Conservation (phyloP, 441 rosid species). For the Erodium trifolium region DNA sequence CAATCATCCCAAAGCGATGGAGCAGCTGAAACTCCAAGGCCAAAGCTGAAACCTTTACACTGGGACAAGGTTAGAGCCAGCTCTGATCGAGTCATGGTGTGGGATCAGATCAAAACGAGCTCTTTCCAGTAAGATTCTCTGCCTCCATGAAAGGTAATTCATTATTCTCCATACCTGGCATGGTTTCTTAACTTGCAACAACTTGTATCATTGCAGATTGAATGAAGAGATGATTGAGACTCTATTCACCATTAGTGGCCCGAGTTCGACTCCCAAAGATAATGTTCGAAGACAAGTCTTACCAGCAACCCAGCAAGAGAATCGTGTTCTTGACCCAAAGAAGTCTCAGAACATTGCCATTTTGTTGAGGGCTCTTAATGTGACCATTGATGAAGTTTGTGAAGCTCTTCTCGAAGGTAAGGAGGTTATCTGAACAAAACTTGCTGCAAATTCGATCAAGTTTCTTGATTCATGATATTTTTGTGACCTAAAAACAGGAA, state of each 20-base stretch:
- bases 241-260: constrained; percentile 70
- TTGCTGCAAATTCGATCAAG: too few relatives aligned
- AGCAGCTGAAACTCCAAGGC: constrained; percentile 29
- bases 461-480: too few relatives aligned
- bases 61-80: constrained; percentile 98
- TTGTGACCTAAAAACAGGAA: constrained; percentile 34
- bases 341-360: constrained; percentile 97
- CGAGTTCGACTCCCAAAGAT: constrained; percentile 52
- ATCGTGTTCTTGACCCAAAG: constrained; percentile 95
- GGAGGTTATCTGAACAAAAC: too few relatives aligned
- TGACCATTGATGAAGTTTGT: constrained; percentile 77
- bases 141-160: background rate
- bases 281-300: constrained; percentile 52
- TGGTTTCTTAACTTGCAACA: too few relatives aligned
- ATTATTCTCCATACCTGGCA: too few relatives aligned
- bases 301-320: constrained; percentile 57
- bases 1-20: background rate
- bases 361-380: constrained; percentile 24
- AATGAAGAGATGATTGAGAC: constrained; percentile 97
- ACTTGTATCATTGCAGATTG: constrained; percentile 34
- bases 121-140: constrained; percentile 69
- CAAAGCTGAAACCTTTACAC: constrained; percentile 79
- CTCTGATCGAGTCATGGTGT: constrained; percentile 92
- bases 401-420: constrained; percentile 95
- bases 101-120: constrained; percentile 92